Evolutionary conservation across 2,329 filamentous ascomycete genomes (phyloP), one percentile per base, ranked within the genome.

Genomic region (Colletotrichum magnum): DNA sequence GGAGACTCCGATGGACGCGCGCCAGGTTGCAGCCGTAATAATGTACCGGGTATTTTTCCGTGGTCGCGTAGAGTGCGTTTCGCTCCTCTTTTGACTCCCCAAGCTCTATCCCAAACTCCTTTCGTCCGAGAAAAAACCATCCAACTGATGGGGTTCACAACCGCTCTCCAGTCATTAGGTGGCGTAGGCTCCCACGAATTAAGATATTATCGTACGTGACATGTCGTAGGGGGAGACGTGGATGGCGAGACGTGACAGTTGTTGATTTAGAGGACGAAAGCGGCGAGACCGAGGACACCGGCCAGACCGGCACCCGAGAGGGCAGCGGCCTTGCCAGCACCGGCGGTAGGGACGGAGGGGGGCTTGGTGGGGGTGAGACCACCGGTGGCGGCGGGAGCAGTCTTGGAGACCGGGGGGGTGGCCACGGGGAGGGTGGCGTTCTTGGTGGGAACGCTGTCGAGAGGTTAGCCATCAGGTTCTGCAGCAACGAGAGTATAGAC

Each of bases 231-330:
- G 77, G 76, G 75, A 64, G 68, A 78, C 75, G 77, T 79, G 77
- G 75, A 75, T 74, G 74, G 75, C 74, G 75, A 80, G 74, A 74
- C 74, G 76, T 75, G 74, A 77, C 72, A 75, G 75, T 73, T 73
- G 73, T 75, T 77, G 79, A 83, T 85, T 87, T 89, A 90, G 83
- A 89, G 84, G 77, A 85, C 77, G 79, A 87, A 82, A 78, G 87
- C 88, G 77, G 86, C 88, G 71, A 90, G 78, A 77, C 86, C 89
- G 78, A 90, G 82, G 74, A 90, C 78, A 84, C 86, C 88, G 74
- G 87, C 88, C 74, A 91, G 86, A 74, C 83, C 87, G 70, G 86
- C 89, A 72, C 87, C 88, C 50, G 88, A 89, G 75, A 89, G 79
- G 76, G 82, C 86, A 73, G 85, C 84, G 73, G 80, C 80, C 84